phyloP scores from a whole-genome alignment of 305 asterid species.

The Solanum hybrid region DNA sequence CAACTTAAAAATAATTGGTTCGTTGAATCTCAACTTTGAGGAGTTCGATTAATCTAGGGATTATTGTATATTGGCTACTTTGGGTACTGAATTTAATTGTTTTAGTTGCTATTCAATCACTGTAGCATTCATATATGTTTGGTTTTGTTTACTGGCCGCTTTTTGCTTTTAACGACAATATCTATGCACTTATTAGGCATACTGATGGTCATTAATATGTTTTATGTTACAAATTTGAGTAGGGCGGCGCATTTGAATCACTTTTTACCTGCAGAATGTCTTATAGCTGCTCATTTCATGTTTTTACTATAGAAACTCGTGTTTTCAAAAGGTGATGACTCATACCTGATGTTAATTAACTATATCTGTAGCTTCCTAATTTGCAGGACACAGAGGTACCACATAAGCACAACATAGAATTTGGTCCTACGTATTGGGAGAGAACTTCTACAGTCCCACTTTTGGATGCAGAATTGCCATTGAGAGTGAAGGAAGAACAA shows the following conservation, averaged over 20 bases:
- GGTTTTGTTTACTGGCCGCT: neutral
- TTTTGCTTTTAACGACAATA: neutral
- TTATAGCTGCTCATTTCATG: neutral
- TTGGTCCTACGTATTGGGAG: constrained; percentile 10
- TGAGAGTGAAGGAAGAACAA: constrained; percentile 28
- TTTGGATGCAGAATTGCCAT: constrained; percentile 28
- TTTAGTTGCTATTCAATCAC: neutral
- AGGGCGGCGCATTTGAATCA: neutral
- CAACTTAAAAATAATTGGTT: neutral
- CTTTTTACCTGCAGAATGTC: neutral
- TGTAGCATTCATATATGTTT: neutral
- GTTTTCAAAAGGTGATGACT: neutral
- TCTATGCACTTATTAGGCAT: neutral
- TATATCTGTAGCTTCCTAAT: constrained; percentile 4
- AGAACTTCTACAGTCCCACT: constrained; percentile 37
- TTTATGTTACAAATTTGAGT: neutral
- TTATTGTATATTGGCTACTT: neutral
- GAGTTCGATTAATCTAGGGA: neutral
- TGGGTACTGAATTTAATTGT: neutral
- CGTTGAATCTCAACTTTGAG: neutral
- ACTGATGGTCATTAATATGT: neutral
- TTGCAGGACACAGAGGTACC: constrained; percentile 26
- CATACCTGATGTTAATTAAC: constrained; percentile 4
- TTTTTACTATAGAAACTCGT: neutral
- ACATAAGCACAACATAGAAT: constrained; percentile 10